These are phyloP conservation scores for Blastocystis hominis DNA, from an alignment of 352 stramenopile genomes.

Conservation along the genomic window DNA sequence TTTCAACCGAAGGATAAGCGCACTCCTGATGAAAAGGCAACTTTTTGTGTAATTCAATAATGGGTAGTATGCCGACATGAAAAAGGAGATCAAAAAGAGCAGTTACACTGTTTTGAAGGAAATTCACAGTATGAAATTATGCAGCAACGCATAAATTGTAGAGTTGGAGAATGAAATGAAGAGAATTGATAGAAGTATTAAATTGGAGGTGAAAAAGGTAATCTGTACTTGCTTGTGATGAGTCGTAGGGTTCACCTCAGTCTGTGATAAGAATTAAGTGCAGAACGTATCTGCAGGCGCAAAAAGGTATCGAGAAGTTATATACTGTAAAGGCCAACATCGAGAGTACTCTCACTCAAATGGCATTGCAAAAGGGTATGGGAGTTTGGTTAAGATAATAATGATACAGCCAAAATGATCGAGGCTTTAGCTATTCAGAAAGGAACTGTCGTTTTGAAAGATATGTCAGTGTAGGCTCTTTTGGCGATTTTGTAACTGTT, in stretches of 20 bases:
- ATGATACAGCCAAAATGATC: neutral
- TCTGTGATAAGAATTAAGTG: slow-evolving; percentile 28
- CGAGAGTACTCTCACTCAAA: neutral
- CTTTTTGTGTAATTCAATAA: neutral
- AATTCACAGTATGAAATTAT: neutral
- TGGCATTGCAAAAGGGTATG: slow-evolving; percentile 17
- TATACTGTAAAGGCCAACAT: neutral
- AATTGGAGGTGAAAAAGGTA: neutral
- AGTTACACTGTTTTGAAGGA: neutral
- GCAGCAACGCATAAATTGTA: neutral
- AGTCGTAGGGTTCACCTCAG: neutral
- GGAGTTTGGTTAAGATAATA: neutral
- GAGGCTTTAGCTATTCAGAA: slow-evolving; percentile 4
- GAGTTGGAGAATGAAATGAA: neutral
- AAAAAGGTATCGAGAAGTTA: neutral
- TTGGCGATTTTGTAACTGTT: neutral
- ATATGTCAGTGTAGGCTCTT: neutral
- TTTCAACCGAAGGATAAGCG: slow-evolving; percentile 38
- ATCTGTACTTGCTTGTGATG: neutral
- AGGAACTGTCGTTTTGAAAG: neutral
- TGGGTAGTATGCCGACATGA: slow-evolving; percentile 36
- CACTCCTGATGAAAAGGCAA: slow-evolving; percentile 32
- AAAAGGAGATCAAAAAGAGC: neutral
- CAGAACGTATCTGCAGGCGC: neutral
- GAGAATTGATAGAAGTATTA: neutral